Percentiles rank a stretch among this genome's conserved stretches.
These are phyloP conservation scores for Sapria himalayana DNA, from an alignment of 345 rosid species.

Conservation along the genomic window DNA sequence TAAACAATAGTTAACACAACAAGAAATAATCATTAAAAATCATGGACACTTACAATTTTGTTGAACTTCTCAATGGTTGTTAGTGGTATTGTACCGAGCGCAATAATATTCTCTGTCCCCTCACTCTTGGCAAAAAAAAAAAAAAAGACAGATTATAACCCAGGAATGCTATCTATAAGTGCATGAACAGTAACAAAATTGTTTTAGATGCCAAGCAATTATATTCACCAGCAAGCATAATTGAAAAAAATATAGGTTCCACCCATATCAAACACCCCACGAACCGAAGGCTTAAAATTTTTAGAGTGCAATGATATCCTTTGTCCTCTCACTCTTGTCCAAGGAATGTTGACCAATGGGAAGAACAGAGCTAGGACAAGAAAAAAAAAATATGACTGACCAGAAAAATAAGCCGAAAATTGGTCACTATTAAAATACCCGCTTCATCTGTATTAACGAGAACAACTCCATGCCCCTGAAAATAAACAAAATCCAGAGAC, in stretches of 20 bases:
- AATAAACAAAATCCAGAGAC: slow-evolving; percentile 5
- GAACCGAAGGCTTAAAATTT: no score
- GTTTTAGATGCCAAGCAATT: no score
- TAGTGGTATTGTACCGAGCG: slow-evolving; percentile 72
- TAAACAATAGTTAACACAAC: no score
- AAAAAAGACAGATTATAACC: slow-evolving; percentile 5
- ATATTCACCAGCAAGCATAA: no score
- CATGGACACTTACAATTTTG: slow-evolving; percentile 59
- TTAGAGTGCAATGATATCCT: slow-evolving; percentile 43
- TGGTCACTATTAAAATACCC: slow-evolving; percentile 68
- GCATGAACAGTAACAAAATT: no score
- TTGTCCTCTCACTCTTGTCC: slow-evolving; percentile 56
- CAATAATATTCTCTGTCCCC: slow-evolving; percentile 46
- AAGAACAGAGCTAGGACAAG: no score
- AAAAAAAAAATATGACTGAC: slow-evolving; percentile 42
- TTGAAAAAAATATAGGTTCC: no score
- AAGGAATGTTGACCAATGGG: no score
- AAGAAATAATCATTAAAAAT: no score
- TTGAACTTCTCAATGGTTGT: slow-evolving; percentile 75
- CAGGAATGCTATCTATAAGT: no score
- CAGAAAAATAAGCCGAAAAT: slow-evolving; percentile 81
- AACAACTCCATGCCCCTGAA: slow-evolving; percentile 68
- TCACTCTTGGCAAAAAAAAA: slow-evolving; percentile 36
- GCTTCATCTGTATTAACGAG: slow-evolving; percentile 71
- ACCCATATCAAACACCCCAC: no score